phyloP scores from a whole-genome alignment of 768 basidiomycete species.

The Mycena olivaceomarginata region DNA sequence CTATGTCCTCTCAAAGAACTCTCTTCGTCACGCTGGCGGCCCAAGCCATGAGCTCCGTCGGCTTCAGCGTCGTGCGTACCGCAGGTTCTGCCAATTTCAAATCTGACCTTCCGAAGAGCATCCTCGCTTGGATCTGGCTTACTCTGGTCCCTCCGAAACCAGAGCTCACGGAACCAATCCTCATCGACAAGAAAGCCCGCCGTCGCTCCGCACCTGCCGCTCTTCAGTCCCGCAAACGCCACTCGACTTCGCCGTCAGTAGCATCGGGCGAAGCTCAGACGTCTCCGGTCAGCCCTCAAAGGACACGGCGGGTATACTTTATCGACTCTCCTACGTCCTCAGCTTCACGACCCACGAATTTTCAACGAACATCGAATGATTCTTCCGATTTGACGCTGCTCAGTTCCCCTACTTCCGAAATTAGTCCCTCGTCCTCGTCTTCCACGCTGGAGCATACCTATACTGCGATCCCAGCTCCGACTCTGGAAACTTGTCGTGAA shows the following conservation, averaged over 20 bases:
- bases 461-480: constrained; percentile 33
- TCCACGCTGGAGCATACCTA: constrained; percentile 46
- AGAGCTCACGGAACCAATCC: constrained; percentile 38
- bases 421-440: constrained; percentile 47
- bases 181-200: constrained; percentile 44
- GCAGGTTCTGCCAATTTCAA: not conserved
- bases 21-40: constrained; percentile 49
- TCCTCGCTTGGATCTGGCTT: constrained; percentile 52
- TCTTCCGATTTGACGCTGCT: constrained; percentile 9
- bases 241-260: constrained; percentile 23
- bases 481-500: constrained; percentile 39
- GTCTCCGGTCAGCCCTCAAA: constrained; percentile 24
- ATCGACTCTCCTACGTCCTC: constrained; percentile 38
- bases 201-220: constrained; percentile 49
- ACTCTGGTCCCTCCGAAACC: constrained; percentile 43
- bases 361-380: constrained; percentile 45
- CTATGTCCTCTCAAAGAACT: constrained; percentile 42
- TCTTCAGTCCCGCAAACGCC: constrained; percentile 34
- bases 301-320: constrained; percentile 47
- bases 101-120: constrained; percentile 42
- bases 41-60: constrained; percentile 47
- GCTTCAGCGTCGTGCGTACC: constrained; percentile 49
- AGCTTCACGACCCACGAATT: constrained; percentile 38
- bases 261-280: constrained; percentile 1
- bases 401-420: constrained; percentile 30